A percentile compares a stretch with the other conserved stretches of the same genome.
Conservation (phyloP, 768 basidiomycete genomes). For the Termitomyces sp. region DNA sequence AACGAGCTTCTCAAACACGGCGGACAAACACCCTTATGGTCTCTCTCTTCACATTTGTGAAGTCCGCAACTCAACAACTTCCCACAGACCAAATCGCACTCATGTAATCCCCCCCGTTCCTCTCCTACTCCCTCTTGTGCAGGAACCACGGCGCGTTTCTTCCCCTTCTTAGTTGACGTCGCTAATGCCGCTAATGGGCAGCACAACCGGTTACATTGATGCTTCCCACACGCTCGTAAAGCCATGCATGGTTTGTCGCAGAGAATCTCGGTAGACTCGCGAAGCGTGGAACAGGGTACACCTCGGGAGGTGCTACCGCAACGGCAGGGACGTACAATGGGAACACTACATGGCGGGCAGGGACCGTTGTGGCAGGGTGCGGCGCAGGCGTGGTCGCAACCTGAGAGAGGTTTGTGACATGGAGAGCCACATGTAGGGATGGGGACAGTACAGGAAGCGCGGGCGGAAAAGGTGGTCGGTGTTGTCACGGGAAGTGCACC, state of each 20-base stretch:
- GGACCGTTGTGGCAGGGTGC: slow-evolving; percentile 67
- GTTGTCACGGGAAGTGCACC: slow-evolving; percentile 21
- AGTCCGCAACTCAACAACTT: slow-evolving; percentile 71
- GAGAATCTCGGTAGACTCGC: slow-evolving; percentile 48
- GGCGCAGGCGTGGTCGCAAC: slow-evolving; percentile 74
- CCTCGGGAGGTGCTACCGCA: slow-evolving; percentile 67
- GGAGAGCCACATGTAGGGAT: slow-evolving; percentile 73
- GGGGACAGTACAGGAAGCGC: slow-evolving; percentile 58
- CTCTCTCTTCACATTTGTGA: slow-evolving; percentile 72
- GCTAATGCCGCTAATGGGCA: slow-evolving; percentile 80
- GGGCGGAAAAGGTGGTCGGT: slow-evolving; percentile 35
- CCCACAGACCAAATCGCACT: slow-evolving; percentile 79
- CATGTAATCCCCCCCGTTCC: slow-evolving; percentile 68
- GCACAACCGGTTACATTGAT: slow-evolving; percentile 80
- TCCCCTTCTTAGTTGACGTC: slow-evolving; percentile 47
- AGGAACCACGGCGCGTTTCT: slow-evolving; percentile 39
- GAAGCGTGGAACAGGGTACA: slow-evolving; percentile 49
- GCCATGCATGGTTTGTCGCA: slow-evolving; percentile 81
- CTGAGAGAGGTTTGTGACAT: slow-evolving; percentile 59
- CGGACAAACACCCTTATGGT: slow-evolving; percentile 81
- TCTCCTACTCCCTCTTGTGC: slow-evolving; percentile 37
- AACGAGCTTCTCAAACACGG: slow-evolving; percentile 86
- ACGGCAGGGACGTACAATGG: slow-evolving; percentile 74
- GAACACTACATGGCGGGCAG: slow-evolving; percentile 76
- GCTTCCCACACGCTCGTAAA: slow-evolving; percentile 78